phyloP scores from a whole-genome alignment of 176 grass and related monocot species.

The Pontederia paniculata region DNA sequence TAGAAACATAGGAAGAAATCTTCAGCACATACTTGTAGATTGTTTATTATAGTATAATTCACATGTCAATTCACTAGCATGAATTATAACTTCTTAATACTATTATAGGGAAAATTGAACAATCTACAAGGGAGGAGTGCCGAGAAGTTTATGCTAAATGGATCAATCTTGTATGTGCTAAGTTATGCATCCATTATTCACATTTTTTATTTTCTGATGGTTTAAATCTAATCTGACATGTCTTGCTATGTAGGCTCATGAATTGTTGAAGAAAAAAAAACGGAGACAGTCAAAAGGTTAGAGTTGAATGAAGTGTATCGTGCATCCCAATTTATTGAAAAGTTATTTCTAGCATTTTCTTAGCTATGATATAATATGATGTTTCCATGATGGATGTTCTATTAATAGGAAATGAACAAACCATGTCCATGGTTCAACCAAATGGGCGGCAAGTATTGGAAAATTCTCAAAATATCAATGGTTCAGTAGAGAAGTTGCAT shows the following conservation, averaged over 20 bases:
- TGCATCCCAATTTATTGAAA: background rate
- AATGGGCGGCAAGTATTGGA: constrained; percentile 15
- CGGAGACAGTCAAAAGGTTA: constrained; percentile 39
- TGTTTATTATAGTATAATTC: too few species aligned
- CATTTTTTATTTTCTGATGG: background rate
- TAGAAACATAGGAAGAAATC: too few species aligned
- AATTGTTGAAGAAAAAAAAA: constrained; percentile 58
- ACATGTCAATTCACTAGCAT: too few species aligned
- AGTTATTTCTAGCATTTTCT: background rate
- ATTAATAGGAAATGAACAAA: constrained; percentile 13
- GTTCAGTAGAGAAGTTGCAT: constrained; percentile 26
- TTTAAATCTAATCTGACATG: constrained; percentile 2
- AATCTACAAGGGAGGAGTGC: constrained; percentile 96
- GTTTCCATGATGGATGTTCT: background rate
- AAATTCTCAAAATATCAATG: constrained; percentile 20
- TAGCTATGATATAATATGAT: background rate
- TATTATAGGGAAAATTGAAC: constrained; percentile 85
- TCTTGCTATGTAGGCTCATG: constrained; percentile 55
- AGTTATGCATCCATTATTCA: background rate
- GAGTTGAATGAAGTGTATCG: constrained; percentile 4
- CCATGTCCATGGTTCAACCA: background rate
- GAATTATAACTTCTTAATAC: background rate
- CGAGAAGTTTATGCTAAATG: constrained; percentile 70
- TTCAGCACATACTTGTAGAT: too few species aligned
- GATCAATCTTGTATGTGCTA: constrained; percentile 59